Evolutionary conservation across 2,329 filamentous ascomycete species (phyloP), one percentile per base, ranked within the genome.

Genomic region (Trichoderma afroharzianum): DNA sequence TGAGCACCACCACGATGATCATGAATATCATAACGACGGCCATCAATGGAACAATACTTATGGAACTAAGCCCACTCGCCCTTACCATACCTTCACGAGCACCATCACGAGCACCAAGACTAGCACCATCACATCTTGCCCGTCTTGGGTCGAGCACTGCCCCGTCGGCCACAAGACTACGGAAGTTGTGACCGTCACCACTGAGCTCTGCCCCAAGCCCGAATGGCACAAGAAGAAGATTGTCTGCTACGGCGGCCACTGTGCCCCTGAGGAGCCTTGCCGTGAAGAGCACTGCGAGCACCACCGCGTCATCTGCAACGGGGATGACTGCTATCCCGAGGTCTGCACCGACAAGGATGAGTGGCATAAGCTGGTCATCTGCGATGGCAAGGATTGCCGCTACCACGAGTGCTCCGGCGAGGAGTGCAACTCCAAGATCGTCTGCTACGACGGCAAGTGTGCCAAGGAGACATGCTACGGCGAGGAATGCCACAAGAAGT

Each of bases 161-260:
- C 74, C 75, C 50, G 43, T 74, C 43, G 70, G 73, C 28, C 67
- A 67, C 15, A 75, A 75, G 62, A 76, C 72, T 50, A 77, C 75
- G 18, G 62, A 73, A 12, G 72, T 74, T 61, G 73, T 74, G 43
- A 77, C 78, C 21, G 53, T 73, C 59, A 78, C 76, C 63, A 76
- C 74, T 21, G 73, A 71, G 55, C 57, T 72, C 70, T 76, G 71
- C 58, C 73, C 73, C 4, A 57, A 74, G 55, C 74, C 78, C 53
- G 74, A 76, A 68, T 76, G 74, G 74, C 73, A 77, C 74, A 74
- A 76, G 74, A 79, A 80, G 76, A 78, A 77, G 74, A 76, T 82
- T 21, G 77, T 80, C 76, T 81, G 80, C 76, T 78, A 77, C 72
- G 80, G 80, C 30, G 79, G 77, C 26, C 62, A 75, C 74, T 83